Conservation (phyloP, 2,329 filamentous ascomycete genomes). For the Colletotrichum neosansevieriae region DNA sequence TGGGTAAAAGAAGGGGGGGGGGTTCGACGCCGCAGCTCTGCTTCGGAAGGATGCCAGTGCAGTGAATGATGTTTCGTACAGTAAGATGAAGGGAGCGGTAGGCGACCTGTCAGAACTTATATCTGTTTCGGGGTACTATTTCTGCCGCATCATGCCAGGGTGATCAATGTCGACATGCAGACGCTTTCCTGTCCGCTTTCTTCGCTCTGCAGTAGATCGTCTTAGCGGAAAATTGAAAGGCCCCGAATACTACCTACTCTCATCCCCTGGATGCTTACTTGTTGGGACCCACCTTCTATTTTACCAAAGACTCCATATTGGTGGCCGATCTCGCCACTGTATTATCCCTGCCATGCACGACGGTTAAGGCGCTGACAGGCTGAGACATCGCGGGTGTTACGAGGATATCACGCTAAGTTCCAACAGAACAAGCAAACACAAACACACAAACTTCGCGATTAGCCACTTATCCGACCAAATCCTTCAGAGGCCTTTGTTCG, state of each 20-base stretch:
- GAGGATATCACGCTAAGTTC: too few species aligned
- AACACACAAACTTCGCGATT: too few species aligned
- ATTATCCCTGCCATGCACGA: neutral
- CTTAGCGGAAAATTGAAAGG: conserved; percentile 2
- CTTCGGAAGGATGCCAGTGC: too few species aligned
- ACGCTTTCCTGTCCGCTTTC: neutral
- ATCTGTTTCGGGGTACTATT: neutral
- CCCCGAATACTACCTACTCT: conserved; percentile 1
- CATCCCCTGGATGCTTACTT: neutral
- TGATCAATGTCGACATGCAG: neutral
- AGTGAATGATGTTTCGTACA: too few species aligned
- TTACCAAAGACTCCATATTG: neutral
- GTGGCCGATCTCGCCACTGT: neutral
- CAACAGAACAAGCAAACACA: too few species aligned
- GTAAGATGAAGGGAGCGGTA: neutral
- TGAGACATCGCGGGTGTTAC: too few species aligned
- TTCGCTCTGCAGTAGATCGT: neutral
- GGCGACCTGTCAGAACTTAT: neutral
- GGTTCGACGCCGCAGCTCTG: neutral
- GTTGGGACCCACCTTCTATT: conserved; percentile 8
- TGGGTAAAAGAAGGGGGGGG: neutral
- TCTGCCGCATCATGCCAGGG: neutral
- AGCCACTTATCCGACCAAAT: too few species aligned
- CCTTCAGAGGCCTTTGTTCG: too few species aligned
- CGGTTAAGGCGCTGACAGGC: too few species aligned